A percentile compares a stretch with the other conserved stretches of the same genome.
These are phyloP conservation scores for Penicillium cosmopolitanum DNA, from an alignment of 495 filamentous ascomycete genomes.

Conservation along the genomic window DNA sequence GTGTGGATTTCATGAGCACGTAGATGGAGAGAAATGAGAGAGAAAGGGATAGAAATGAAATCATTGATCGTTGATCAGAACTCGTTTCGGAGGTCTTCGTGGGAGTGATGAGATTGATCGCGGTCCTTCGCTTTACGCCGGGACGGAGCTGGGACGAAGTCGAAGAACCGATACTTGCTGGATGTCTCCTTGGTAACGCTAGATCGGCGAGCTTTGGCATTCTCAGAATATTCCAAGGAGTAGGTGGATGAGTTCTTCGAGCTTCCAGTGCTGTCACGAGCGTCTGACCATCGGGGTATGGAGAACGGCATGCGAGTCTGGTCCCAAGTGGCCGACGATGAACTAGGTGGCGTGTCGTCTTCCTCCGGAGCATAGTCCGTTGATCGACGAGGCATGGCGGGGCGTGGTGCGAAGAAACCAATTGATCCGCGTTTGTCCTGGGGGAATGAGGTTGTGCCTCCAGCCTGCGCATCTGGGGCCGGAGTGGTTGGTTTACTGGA, in stretches of 20 bases:
- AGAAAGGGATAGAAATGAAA: conserved; percentile 14
- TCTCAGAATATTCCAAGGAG: conserved; percentile 49
- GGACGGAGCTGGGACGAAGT: conserved; percentile 48
- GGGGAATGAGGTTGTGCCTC: conserved; percentile 26
- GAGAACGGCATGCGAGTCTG: conserved; percentile 46
- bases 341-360: conserved; percentile 55
- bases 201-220: conserved; percentile 44
- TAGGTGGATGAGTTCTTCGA: conserved; percentile 54
- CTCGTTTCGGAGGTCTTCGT: conserved; percentile 44
- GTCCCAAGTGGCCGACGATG: conserved; percentile 57
- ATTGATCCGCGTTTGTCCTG: conserved; percentile 47
- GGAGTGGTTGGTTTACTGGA: conserved; percentile 45
- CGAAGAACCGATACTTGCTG: conserved; percentile 53
- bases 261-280: conserved; percentile 50
- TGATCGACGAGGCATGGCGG: conserved; percentile 46
- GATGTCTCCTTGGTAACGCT: conserved; percentile 50
- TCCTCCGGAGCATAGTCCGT: conserved; percentile 46
- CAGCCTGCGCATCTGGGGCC: conserved; percentile 37
- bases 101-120: conserved; percentile 42
- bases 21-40: conserved; percentile 16
- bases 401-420: conserved; percentile 46
- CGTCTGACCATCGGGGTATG: conserved; percentile 49
- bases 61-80: conserved; percentile 25
- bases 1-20: conserved; percentile 46
- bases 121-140: conserved; percentile 51